Conservation (phyloP, 768 basidiomycete genomes). For the Calocera viscosa region DNA sequence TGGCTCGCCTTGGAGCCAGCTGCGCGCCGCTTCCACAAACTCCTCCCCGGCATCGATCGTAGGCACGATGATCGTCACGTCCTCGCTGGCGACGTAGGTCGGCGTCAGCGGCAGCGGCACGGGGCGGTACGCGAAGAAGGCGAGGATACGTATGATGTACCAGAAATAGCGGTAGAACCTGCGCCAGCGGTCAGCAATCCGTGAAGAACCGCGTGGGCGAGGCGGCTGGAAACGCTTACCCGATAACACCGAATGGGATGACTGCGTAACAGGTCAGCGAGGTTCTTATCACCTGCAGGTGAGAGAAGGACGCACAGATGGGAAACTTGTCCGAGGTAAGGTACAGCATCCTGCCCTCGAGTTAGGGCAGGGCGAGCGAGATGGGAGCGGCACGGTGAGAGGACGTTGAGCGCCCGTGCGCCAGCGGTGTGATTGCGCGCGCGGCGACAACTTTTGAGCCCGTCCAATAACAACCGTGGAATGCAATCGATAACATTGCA, state of each 20-base stretch:
- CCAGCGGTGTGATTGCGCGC: neutral
- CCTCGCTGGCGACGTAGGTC: conserved; percentile 78
- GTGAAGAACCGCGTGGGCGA: neutral
- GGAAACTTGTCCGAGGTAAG: conserved; percentile 84
- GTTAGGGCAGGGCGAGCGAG: neutral
- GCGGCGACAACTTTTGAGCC: neutral
- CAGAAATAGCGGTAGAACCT: conserved; percentile 92
- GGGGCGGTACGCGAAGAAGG: conserved; percentile 71
- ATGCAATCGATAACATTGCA: no score
- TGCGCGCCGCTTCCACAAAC: conserved; percentile 84
- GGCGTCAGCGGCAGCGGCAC: conserved; percentile 82
- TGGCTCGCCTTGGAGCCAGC: conserved; percentile 84
- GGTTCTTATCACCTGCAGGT: neutral
- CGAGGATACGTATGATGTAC: conserved; percentile 75
- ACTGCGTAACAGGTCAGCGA: conserved; percentile 37
- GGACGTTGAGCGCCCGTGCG: neutral
- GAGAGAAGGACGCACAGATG: conserved; percentile 52
- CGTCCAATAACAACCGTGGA: no score
- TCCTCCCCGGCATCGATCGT: conserved; percentile 94
- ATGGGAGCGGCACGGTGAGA: neutral
- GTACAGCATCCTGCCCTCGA: conserved; percentile 50
- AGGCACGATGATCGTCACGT: conserved; percentile 93
- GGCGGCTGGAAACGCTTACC: conserved; percentile 37
- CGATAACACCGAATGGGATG: conserved; percentile 79
- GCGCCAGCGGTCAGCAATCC: conserved; percentile 9